phyloP scores from a whole-genome alignment of 176 grass and related monocot species.

The Typha latifolia region DNA sequence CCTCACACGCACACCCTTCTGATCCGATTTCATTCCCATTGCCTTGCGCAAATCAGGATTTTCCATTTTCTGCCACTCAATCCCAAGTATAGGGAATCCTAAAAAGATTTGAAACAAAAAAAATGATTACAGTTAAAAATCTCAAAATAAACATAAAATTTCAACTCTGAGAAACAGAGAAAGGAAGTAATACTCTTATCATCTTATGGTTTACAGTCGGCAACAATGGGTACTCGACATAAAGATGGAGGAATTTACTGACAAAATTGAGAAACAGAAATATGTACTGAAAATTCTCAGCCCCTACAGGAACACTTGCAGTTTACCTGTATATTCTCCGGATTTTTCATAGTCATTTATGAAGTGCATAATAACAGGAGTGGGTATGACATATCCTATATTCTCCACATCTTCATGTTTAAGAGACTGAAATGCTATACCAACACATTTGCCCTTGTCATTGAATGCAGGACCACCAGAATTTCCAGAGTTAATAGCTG shows the following conservation, averaged over 20 bases:
- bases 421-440: constrained; percentile 98
- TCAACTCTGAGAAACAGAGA: not conserved
- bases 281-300: not conserved
- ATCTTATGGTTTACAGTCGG: not conserved
- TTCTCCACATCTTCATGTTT: constrained; percentile 99
- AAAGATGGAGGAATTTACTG: not conserved
- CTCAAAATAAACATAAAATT: not conserved
- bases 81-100: constrained; percentile 90
- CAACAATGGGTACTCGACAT: not conserved
- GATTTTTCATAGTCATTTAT: constrained; percentile 88
- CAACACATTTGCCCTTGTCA: constrained; percentile 77
- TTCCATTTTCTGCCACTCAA: constrained; percentile 99
- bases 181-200: not conserved
- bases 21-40: constrained; percentile 84
- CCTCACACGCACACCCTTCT: constrained; percentile 87
- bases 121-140: constrained; percentile 6
- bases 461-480: constrained; percentile 94
- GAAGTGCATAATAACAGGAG: constrained; percentile 90
- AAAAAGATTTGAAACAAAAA: constrained; percentile 12
- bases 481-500: constrained; percentile 98
- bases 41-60: constrained; percentile 92
- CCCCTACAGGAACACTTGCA: not conserved
- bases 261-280: not conserved
- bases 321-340: constrained; percentile 76
- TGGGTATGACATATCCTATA: constrained; percentile 97